Conservation (phyloP, 352 stramenopile species). For the Globisporangium middletonii region DNA sequence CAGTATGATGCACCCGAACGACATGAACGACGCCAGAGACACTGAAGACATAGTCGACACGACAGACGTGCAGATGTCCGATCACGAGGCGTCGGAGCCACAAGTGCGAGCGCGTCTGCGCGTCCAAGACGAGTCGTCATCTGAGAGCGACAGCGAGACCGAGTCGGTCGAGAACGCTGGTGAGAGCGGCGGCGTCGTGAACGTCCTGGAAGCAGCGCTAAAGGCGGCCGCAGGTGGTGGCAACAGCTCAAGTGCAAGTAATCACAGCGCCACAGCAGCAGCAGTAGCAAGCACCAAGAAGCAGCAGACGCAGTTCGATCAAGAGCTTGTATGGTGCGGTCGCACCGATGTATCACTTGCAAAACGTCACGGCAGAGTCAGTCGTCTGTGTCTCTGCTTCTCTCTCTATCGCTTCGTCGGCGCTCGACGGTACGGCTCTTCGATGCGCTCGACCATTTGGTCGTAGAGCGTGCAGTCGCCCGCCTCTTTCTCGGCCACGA, state of each 20-base stretch:
- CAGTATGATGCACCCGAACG: no score
- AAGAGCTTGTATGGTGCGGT: no score
- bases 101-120: slow-evolving; percentile 3
- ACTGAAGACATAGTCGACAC: neutral
- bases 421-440: slow-evolving; percentile 59
- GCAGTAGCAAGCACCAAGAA: neutral
- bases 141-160: slow-evolving; percentile 25
- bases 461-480: slow-evolving; percentile 61
- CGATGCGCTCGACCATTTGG: slow-evolving; percentile 74
- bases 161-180: slow-evolving; percentile 13
- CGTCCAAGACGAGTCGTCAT: slow-evolving; percentile 1
- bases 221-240: slow-evolving; percentile 20
- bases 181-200: slow-evolving; percentile 9
- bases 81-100: neutral
- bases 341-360: no score
- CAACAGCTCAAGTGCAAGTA: slow-evolving; percentile 4
- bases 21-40: neutral
- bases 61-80: neutral
- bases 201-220: slow-evolving; percentile 55
- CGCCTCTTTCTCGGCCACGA: slow-evolving; percentile 63
- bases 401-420: slow-evolving; percentile 12
- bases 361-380: neutral
- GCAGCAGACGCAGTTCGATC: neutral
- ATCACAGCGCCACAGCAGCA: neutral
- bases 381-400: neutral